These are phyloP conservation scores for Candida peoriensis DNA, from an alignment of 805 yeast genomes.

Conservation along the genomic window DNA sequence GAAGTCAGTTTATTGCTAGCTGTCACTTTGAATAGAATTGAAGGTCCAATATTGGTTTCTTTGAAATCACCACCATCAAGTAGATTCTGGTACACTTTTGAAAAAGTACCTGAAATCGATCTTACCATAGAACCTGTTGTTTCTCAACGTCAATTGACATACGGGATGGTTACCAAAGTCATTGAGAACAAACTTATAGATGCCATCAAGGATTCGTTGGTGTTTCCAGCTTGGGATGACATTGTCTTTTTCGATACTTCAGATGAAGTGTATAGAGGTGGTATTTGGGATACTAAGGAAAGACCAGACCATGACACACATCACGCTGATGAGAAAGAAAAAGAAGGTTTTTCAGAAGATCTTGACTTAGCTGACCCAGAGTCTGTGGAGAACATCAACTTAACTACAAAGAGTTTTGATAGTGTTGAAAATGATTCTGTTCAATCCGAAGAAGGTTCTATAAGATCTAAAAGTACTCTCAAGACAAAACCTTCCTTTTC, in stretches of 20 bases:
- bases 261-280: constrained; percentile 80
- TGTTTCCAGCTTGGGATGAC: constrained; percentile 88
- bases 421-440: constrained; percentile 4
- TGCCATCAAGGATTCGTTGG: constrained; percentile 73
- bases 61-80: constrained; percentile 89
- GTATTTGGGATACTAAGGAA: constrained; percentile 69
- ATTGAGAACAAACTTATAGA: constrained; percentile 77
- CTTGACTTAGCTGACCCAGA: constrained; percentile 8
- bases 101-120: constrained; percentile 68
- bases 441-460: constrained; percentile 10
- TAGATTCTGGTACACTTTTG: constrained; percentile 88
- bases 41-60: constrained; percentile 66
- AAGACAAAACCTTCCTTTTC: constrained; percentile 7
- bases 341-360: constrained; percentile 2
- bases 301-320: constrained; percentile 15
- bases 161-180: constrained; percentile 71
- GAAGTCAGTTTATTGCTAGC: constrained; percentile 73
- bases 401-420: constrained; percentile 2
- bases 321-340: constrained; percentile 7
- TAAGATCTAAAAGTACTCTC: constrained; percentile 10
- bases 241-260: constrained; percentile 60
- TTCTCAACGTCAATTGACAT: constrained; percentile 75
- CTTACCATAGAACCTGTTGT: constrained; percentile 86
- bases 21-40: constrained; percentile 59
- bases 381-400: constrained; percentile 1